phyloP scores from a whole-genome alignment of 73 alveolate genomes.

The Tetrahymena malaccensis region DNA sequence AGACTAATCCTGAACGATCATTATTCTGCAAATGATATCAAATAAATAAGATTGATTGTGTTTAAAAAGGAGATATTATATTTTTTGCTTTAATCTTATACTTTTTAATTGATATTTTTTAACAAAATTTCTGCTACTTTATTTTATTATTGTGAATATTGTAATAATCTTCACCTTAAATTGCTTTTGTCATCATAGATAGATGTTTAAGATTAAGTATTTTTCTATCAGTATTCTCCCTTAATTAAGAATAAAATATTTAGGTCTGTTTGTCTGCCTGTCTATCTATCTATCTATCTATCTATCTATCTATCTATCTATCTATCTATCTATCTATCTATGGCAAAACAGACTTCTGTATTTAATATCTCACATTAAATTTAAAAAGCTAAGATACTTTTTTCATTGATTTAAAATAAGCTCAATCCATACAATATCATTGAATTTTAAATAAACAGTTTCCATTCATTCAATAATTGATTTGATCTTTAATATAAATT shows the following conservation, averaged over 20 bases:
- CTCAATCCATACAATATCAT: background rate
- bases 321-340: no score
- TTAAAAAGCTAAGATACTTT: background rate
- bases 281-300: no score
- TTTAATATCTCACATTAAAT: background rate
- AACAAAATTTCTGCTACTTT: background rate
- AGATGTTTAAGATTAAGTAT: background rate
- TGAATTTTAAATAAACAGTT: background rate
- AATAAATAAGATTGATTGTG: background rate
- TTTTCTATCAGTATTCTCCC: background rate
- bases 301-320: no score
- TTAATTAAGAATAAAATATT: no score
- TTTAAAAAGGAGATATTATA: background rate
- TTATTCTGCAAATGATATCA: background rate
- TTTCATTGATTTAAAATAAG: background rate
- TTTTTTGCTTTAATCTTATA: background rate
- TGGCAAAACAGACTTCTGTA: background rate
- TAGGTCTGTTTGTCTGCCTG: no score
- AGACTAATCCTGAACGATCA: background rate
- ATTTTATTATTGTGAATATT: no score
- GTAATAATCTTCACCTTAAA: background rate
- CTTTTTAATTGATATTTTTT: background rate
- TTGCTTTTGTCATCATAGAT: background rate
- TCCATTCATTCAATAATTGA: background rate
- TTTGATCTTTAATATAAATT: no score